Base-by-base conservation (phyloP, 371 early-diverging fungal genomes). In the Actinomortierella wolfii region DNA sequence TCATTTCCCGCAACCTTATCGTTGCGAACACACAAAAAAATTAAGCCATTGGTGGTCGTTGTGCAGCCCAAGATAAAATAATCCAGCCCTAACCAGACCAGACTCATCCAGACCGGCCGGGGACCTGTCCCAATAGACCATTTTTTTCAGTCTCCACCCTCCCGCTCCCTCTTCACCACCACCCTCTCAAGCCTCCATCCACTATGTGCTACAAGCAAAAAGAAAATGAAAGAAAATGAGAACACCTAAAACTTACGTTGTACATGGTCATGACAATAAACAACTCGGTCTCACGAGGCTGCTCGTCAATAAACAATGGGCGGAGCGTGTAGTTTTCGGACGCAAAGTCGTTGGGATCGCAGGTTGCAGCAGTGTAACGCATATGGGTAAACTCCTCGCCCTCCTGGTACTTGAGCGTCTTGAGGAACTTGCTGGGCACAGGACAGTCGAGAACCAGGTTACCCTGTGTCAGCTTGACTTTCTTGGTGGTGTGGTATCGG, bases 181-280 rank as follows among this genome's bases (percentile, higher is more conserved):
- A 6, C 34, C 34, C 34, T 34, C 34, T n/a, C n/a, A n/a, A n/a
- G n/a, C n/a, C n/a, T n/a, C n/a, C n/a, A n/a, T n/a, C n/a, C n/a
- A n/a, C n/a, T n/a, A n/a, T n/a, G n/a, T n/a, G n/a, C n/a, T n/a
- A n/a, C n/a, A n/a, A n/a, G n/a, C n/a, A n/a, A n/a, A n/a, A n/a
- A n/a, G n/a, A n/a, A n/a, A n/a, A n/a, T n/a, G n/a, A 17, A 34
- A 49, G 24, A 47, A 52, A 43, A 53, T 54, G 23, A 41, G 42
- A 45, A 21, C 6, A 54, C 28, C 21, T 54, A 17, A 41, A 41
- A 67, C 80, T 76, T 81, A 83, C 84, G 76, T 91, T 91, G 76
- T 92, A 91, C 91, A 92, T 90, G 49, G 92, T 92, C 57, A 89
- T 75, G 28, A 88, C 91, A 41, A 85, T 81, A 46, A 83, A 84